Percentiles rank a stretch among this genome's conserved stretches.
phyloP scores from a whole-genome alignment of 2,329 filamentous ascomycete species.

The Aspergillus sclerotialis region DNA sequence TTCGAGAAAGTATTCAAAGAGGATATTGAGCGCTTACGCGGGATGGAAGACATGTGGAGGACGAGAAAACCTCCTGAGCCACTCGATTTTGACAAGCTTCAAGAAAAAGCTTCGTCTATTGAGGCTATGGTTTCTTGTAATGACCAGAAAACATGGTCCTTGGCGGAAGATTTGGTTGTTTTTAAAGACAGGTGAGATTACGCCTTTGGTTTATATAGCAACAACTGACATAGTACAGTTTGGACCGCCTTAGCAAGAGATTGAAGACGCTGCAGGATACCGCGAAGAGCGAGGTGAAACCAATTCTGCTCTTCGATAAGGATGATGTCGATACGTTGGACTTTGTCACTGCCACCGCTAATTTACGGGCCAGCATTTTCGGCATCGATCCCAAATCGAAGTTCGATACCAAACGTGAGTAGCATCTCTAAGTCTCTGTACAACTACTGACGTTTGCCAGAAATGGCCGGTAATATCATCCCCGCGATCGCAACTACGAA shows the following conservation, averaged over 20 bases:
- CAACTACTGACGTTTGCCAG: constrained; percentile 29
- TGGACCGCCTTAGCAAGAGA: constrained; percentile 68
- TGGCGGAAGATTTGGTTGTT: constrained; percentile 75
- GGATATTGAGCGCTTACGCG: constrained; percentile 73
- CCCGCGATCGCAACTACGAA: constrained; percentile 97
- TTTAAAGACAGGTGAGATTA: constrained; percentile 65
- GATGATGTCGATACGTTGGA: constrained; percentile 92
- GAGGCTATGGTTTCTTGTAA: constrained; percentile 51
- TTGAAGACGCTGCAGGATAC: constrained; percentile 57
- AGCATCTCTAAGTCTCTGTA: neutral
- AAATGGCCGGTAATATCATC: constrained; percentile 99
- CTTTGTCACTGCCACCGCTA: constrained; percentile 85
- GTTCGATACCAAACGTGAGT: constrained; percentile 79
- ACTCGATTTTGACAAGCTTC: constrained; percentile 60
- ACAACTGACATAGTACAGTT: constrained; percentile 36
- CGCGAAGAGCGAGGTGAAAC: constrained; percentile 33
- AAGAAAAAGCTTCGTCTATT: constrained; percentile 46
- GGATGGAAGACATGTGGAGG: constrained; percentile 97
- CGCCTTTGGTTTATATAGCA: neutral
- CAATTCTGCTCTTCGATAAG: constrained; percentile 85
- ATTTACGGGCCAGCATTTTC: constrained; percentile 83
- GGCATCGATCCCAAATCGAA: constrained; percentile 81
- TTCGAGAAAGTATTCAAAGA: constrained; percentile 90
- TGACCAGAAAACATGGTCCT: constrained; percentile 73
- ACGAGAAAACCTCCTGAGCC: constrained; percentile 66